Base-by-base conservation (phyloP, 164 flowering plant genomes). In the Hamamelis virginiana region DNA sequence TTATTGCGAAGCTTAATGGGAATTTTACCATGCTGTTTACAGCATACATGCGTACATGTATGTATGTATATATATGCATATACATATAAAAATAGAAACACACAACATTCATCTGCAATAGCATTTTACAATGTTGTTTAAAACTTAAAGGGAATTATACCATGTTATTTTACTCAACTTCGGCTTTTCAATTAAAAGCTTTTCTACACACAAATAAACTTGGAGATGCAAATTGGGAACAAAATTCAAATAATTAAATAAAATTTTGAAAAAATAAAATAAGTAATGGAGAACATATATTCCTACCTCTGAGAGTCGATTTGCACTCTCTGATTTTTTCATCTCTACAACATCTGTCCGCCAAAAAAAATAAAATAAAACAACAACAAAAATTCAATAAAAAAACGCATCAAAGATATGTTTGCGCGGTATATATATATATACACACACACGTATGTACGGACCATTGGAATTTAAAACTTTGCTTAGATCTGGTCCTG, bases 401-500 rank as follows among this genome's bases (percentile, higher is more conserved):
- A 43, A 12, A 53, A 50, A 27, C 8, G 12, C 44, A 59, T 3
- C 41, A 6, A 6, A 26, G 4, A 22, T 26, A 57, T 19, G 25
- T 27, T 8, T 33, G 41, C 6, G 41, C n/a, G n/a, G n/a, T 33
- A 6, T 33, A 6, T 33, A 6, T 33, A 33, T 33, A 33, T 33
- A 33, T 4, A 62, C 14, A 62, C 19, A 50, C 26, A 59, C 3
- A 43, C 53, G 55, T 53, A 59, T 11, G 45, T 0, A 70, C 48
- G 28, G 22, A 90, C 94, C 92, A 10, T 65, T 56, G 2, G 86
- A 74, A 68, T 5, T 74, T 5, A 86, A 66, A 43, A 75, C 65
- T 56, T 69, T 69, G 71, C 68, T 71, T 15, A 90, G 89, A 87
- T 94, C 98, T 1, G 92, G 78, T 28, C 88, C 91, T 0, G 96